These are phyloP conservation scores for Solanum bukasovii DNA, from an alignment of 257 asterid genomes.

Conservation along the genomic window DNA sequence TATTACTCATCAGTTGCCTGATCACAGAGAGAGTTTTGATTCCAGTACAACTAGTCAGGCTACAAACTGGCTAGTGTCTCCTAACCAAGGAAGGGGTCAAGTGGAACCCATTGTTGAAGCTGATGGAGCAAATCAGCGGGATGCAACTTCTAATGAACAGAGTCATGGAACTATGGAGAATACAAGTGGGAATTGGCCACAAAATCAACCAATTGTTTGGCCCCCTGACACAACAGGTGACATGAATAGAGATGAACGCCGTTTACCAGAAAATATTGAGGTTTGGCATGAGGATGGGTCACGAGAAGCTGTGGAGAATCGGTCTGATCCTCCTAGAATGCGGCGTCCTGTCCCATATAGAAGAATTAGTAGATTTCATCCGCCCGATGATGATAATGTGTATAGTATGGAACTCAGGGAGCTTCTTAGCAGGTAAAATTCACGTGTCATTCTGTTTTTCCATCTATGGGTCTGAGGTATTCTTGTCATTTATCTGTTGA, in stretches of 20 bases:
- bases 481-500: not conserved
- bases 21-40: conserved; percentile 22
- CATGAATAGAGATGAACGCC: conserved; percentile 30
- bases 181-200: conserved; percentile 37
- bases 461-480: not conserved
- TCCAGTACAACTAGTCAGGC: conserved; percentile 23
- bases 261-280: conserved; percentile 29
- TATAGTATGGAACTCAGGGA: conserved; percentile 98
- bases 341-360: conserved; percentile 41
- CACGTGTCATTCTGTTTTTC: not conserved
- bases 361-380: conserved; percentile 67
- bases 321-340: conserved; percentile 84
- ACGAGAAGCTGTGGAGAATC: conserved; percentile 48
- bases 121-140: conserved; percentile 30
- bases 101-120: conserved; percentile 35
- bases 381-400: conserved; percentile 92
- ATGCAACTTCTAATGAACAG: conserved; percentile 15
- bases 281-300: conserved; percentile 55
- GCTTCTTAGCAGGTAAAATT: conserved; percentile 71
- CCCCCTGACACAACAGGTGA: conserved; percentile 26
- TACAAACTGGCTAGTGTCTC: conserved; percentile 18
- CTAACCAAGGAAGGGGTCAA: conserved; percentile 32
- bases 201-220: conserved; percentile 29
- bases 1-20: conserved; percentile 27
- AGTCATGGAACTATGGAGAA: conserved; percentile 20